Conservation (phyloP, 768 basidiomycete genomes). For the Dictyophora rubrovolvata region DNA sequence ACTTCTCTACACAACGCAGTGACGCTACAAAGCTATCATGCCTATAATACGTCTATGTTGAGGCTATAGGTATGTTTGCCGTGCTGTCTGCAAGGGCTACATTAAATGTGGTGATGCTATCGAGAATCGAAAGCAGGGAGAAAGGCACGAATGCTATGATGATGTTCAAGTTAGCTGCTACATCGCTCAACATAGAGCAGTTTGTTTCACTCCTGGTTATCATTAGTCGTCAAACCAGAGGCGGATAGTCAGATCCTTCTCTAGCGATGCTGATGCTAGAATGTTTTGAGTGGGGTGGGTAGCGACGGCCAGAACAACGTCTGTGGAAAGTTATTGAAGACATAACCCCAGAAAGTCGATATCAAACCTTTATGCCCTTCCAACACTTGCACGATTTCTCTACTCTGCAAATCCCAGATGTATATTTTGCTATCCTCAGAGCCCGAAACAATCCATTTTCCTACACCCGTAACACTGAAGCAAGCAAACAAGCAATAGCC, state of each 20-base stretch:
- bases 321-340: constrained; percentile 23
- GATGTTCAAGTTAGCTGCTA: too few relatives aligned
- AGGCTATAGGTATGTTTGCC: too few relatives aligned
- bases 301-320: constrained; percentile 72
- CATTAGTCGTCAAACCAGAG: constrained; percentile 53
- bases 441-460: constrained; percentile 73
- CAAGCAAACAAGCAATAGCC: constrained; percentile 71
- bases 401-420: constrained; percentile 82
- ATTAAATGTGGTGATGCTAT: too few relatives aligned
- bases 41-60: too few relatives aligned
- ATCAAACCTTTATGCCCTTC: constrained; percentile 69
- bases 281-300: constrained; percentile 64
- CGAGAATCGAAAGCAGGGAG: too few relatives aligned
- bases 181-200: too few relatives aligned
- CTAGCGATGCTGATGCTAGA: constrained; percentile 84
- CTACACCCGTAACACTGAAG: constrained; percentile 55
- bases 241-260: constrained; percentile 77
- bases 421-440: constrained; percentile 85
- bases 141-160: too few relatives aligned
- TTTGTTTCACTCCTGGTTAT: neutral
- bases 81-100: too few relatives aligned
- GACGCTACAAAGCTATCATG: too few relatives aligned
- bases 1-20: too few relatives aligned
- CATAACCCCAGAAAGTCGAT: neutral
- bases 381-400: constrained; percentile 62